Base-by-base conservation (phyloP, 1,284 basidiomycete genomes). In the Puccinia hordei region DNA sequence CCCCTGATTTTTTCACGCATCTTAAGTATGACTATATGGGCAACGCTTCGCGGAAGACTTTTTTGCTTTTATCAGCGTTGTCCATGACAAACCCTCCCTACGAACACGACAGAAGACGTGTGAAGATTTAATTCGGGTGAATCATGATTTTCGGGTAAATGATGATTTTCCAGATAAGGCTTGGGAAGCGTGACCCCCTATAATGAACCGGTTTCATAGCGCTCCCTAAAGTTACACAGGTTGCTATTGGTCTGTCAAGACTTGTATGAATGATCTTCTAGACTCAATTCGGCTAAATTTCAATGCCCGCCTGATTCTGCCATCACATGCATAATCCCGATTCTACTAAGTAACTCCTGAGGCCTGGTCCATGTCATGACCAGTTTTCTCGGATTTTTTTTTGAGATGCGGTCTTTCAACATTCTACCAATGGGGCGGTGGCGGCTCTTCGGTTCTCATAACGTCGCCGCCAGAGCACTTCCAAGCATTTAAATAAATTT, bases 121-220 rank as follows among this genome's bases (percentile, higher is more conserved):
- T 49, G n/a, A 49, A 69, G 44, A 49, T 69, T 49, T n/a, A n/a
- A n/a, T 49, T 27, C 44, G 41, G 41, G 66, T 51, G 22, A 69
- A 51, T 69, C 44, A 19, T 46, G 66, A 69, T 69, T 49, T 49
- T 27, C 44, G 41, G 41, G 66, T 51, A 33, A 69, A 51, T 69
- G 30, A 19, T 46, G 66, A 69, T 49, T 46, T 69, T 69, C 66
- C 41, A 69, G 41, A 69, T 69, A 15, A 33, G 35, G 41, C 63
- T 41, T 69, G 46, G n/a, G n/a, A 38, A 66, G 35, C 22, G 30
- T 41, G 27, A 66, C 6, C 63, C 35, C 63, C 63, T 66, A 41
- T 66, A 15, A n/a, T 44, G 13, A n/a, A n/a, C n/a, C n/a, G 19
- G 35, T 46, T 69, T 51, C 27, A 41, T 35, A 49, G 41, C 33